These are phyloP conservation scores for Cladosporium sphaerospermum DNA, from an alignment of 2,329 filamentous ascomycete species.

Conservation along the genomic window DNA sequence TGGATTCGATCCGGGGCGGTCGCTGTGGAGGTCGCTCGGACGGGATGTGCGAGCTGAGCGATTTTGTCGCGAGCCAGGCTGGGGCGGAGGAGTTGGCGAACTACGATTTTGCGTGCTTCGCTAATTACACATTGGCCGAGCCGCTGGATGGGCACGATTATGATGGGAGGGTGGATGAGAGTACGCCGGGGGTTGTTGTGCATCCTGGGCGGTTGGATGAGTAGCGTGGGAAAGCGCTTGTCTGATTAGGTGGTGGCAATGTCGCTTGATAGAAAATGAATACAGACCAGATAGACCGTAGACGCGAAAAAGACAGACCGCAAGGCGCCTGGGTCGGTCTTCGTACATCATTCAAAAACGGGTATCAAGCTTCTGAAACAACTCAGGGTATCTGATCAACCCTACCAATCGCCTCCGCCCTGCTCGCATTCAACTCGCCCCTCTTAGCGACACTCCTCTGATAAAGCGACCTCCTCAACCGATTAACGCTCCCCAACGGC, in stretches of 20 bases:
- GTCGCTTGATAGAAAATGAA: too few species aligned
- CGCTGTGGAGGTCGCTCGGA: slow-evolving; percentile 39
- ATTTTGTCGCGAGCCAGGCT: slow-evolving; percentile 39
- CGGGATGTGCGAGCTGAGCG: slow-evolving; percentile 39
- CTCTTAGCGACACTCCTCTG: slow-evolving; percentile 25
- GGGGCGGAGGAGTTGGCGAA: slow-evolving; percentile 36
- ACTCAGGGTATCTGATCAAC: slow-evolving; percentile 23
- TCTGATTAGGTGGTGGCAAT: too few species aligned
- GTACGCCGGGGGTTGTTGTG: not conserved
- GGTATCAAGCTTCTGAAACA: not conserved
- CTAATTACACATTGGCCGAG: slow-evolving; percentile 40
- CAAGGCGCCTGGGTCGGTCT: too few species aligned
- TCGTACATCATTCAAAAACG: too few species aligned
- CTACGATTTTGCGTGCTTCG: slow-evolving; percentile 45
- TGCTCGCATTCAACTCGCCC: slow-evolving; percentile 20
- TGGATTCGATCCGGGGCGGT: slow-evolving; percentile 44
- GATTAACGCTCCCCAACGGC: slow-evolving; percentile 26
- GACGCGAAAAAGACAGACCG: too few species aligned
- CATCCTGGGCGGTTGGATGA: slow-evolving; percentile 5
- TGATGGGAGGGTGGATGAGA: slow-evolving; percentile 34
- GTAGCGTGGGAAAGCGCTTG: not conserved
- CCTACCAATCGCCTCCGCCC: slow-evolving; percentile 14
- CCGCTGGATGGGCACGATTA: slow-evolving; percentile 37
- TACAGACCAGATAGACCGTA: too few species aligned
- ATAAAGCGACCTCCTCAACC: slow-evolving; percentile 26